These are phyloP conservation scores for Trichoderma harzianum DNA, from an alignment of 2,329 filamentous ascomycete species.

Conservation along the genomic window DNA sequence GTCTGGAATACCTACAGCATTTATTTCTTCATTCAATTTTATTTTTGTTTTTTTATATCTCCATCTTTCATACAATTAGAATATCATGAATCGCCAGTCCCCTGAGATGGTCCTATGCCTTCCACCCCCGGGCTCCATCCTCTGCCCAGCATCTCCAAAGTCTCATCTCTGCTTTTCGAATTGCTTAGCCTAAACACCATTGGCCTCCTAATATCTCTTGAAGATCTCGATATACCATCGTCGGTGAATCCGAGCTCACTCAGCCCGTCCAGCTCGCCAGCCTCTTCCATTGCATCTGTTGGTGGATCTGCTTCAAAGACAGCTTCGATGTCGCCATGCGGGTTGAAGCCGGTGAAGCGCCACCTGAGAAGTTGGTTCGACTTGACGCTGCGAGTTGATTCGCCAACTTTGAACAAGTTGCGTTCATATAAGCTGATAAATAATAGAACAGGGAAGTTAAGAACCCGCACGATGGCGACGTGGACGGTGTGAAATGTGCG, in stretches of 20 bases:
- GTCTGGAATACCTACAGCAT: neutral
- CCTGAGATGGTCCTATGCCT: neutral
- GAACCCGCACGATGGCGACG: slow-evolving; percentile 58
- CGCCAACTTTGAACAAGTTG: neutral
- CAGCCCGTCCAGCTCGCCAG: slow-evolving; percentile 33
- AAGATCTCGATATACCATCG: slow-evolving; percentile 30
- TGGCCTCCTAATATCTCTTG: slow-evolving; percentile 24
- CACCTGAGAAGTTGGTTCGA: slow-evolving; percentile 30
- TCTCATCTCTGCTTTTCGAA: slow-evolving; percentile 8
- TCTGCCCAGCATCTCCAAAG: slow-evolving; percentile 5
- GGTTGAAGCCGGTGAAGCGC: slow-evolving; percentile 49
- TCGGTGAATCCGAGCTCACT: slow-evolving; percentile 34
- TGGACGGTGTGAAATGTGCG: slow-evolving; percentile 70
- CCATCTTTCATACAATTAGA: neutral
- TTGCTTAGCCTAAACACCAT: slow-evolving; percentile 17
- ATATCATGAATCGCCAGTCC: neutral
- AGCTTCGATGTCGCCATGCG: slow-evolving; percentile 58
- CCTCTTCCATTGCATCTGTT: slow-evolving; percentile 40
- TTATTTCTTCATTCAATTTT: neutral
- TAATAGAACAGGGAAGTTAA: slow-evolving; percentile 63
- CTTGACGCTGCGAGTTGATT: slow-evolving; percentile 40
- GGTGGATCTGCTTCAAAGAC: slow-evolving; percentile 56
- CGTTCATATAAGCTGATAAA: slow-evolving; percentile 61
- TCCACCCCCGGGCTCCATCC: neutral
- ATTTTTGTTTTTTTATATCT: neutral